phyloP scores from a whole-genome alignment of 768 basidiomycete species.

The Hysterangium stoloniferum region DNA sequence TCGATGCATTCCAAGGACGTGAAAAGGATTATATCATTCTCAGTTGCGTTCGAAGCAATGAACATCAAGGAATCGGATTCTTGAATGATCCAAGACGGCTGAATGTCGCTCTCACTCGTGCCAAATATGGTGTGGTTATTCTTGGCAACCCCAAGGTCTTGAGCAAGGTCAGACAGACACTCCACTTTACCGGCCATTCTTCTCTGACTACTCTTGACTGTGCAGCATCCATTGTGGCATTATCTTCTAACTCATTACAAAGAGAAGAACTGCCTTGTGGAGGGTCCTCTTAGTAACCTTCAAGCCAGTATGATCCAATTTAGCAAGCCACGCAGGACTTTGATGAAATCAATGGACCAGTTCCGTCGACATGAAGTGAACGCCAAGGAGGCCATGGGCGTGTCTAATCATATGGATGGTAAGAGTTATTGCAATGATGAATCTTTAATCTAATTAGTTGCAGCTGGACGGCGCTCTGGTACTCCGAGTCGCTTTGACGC shows the following conservation, averaged over 20 bases:
- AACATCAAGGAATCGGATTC: constrained; percentile 99
- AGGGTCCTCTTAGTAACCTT: constrained; percentile 92
- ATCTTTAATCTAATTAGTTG: constrained; percentile 5
- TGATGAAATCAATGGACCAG: constrained; percentile 85
- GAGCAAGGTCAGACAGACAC: constrained; percentile 74
- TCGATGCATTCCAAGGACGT: constrained; percentile 98
- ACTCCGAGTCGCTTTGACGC: constrained; percentile 94
- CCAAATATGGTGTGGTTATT: constrained; percentile 97
- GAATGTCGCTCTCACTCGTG: constrained; percentile 94
- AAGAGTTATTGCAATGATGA: constrained; percentile 20
- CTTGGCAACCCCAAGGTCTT: constrained; percentile 99
- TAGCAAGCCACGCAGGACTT: constrained; percentile 88
- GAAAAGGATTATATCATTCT: constrained; percentile 99
- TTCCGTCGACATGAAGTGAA: constrained; percentile 90
- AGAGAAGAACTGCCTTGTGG: constrained; percentile 88
- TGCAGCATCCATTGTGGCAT: constrained; percentile 95
- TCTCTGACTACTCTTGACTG: constrained; percentile 7
- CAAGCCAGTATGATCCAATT: constrained; percentile 99
- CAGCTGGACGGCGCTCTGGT: constrained; percentile 60
- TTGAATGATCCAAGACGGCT: constrained; percentile 94
- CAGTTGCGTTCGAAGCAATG: constrained; percentile 95
- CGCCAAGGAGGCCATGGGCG: constrained; percentile 67
- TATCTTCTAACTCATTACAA: constrained; percentile 98
- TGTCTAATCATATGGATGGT: constrained; percentile 42
- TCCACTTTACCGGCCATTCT: not conserved